Percentiles rank a stretch among this genome's conserved stretches.
Conservation (phyloP, 73 alveolate species). For the Paramecium pentaurelia region DNA sequence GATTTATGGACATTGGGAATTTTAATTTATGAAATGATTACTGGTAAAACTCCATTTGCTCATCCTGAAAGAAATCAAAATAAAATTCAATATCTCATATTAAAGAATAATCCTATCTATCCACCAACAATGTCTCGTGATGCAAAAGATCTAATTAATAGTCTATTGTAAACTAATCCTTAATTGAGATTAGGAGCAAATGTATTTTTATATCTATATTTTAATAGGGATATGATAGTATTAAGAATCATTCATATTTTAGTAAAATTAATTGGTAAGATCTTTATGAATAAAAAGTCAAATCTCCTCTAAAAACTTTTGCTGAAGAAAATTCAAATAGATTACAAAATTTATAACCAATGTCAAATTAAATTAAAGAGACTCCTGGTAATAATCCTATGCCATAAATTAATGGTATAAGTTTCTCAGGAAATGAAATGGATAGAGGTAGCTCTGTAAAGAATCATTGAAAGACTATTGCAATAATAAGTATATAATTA, state of each 20-base stretch:
- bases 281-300: not conserved
- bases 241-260: not conserved
- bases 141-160: not conserved
- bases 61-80: slow-evolving; percentile 44
- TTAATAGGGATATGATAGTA: not conserved
- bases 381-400: not conserved
- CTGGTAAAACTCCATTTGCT: slow-evolving; percentile 57
- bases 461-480: not conserved
- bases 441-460: slow-evolving; percentile 4
- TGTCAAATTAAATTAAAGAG: not conserved
- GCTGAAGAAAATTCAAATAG: not conserved
- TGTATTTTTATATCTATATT: not conserved
- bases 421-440: not conserved
- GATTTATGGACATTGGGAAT: slow-evolving; percentile 54
- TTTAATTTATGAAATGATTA: slow-evolving; percentile 48
- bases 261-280: not conserved
- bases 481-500: not conserved
- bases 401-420: not conserved
- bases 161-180: not conserved
- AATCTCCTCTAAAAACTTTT: not conserved
- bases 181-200: not conserved
- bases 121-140: slow-evolving; percentile 20
- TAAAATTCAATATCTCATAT: not conserved
- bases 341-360: not conserved
- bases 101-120: not conserved